Conservation (phyloP, 2,329 filamentous ascomycete genomes). For the Fusarium piperis region DNA sequence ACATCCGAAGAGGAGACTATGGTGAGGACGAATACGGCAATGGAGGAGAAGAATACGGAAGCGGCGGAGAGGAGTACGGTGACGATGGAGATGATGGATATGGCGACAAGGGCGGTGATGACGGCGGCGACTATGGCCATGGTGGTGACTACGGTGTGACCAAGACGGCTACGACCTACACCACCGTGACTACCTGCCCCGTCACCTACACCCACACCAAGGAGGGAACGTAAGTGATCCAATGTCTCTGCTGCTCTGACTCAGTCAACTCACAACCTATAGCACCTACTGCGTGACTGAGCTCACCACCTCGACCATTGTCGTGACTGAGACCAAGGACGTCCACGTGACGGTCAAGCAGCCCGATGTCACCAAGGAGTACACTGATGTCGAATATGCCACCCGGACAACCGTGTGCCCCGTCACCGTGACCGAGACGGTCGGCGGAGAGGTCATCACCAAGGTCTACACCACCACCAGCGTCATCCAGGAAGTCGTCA, state of each 20-base stretch:
- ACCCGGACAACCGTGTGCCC: constrained; percentile 58
- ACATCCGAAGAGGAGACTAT: constrained; percentile 31
- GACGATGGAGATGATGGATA: constrained; percentile 17
- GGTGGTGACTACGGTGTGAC: constrained; percentile 16
- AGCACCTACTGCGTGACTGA: constrained; percentile 56
- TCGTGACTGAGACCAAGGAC: constrained; percentile 52
- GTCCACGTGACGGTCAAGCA: constrained; percentile 50
- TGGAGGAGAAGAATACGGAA: constrained; percentile 17
- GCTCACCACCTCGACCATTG: constrained; percentile 55
- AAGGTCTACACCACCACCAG: constrained; percentile 44
- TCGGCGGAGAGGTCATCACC: constrained; percentile 38
- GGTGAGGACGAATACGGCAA: not conserved
- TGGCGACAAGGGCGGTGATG: constrained; percentile 10
- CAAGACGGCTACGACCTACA: constrained; percentile 48
- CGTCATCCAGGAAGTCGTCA: constrained; percentile 42
- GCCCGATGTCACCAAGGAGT: constrained; percentile 48
- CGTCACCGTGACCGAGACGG: constrained; percentile 51
- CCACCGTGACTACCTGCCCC: constrained; percentile 57
- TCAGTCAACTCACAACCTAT: constrained; percentile 20
- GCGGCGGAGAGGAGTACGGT: not conserved
- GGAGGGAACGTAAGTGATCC: constrained; percentile 51
- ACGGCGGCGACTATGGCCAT: not conserved
- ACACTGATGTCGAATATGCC: constrained; percentile 48
- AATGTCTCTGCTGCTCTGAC: not conserved
- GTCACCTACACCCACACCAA: constrained; percentile 54